Evolutionary conservation across 495 filamentous ascomycete species (phyloP), one percentile per base, ranked within the genome.

Genomic region (Neurospora africana): DNA sequence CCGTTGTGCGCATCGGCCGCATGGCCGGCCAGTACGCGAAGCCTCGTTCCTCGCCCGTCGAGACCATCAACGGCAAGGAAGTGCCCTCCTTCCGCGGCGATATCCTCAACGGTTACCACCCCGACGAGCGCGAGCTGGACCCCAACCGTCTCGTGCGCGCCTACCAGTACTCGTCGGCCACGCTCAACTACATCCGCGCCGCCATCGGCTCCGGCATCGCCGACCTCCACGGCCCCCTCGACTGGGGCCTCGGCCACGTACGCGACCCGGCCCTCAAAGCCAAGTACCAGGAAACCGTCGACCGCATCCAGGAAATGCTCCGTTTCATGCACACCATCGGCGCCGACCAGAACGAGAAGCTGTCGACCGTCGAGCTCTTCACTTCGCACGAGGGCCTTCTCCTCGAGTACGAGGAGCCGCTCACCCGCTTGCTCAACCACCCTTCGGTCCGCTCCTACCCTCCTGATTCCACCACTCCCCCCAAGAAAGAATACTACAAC

Each of bases 11-110:
- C 74, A 95, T 99, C 75, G 95, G 92, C 21, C 89, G 95, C 68
- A 97, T 98, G 90, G 95, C 95, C 21, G 95, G 95, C 5, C 95
- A 99, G 83, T 99, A 95, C 72, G 95, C 95, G 23, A 99, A 99
- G 80, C 95, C 95, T 1, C 86, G 95, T 40, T 97, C 93, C 17
- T 95, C 90, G 69, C 92, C 95, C 4, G 95, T 90, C 69, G 95
- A 99, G 83, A 85, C 86, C 3, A 81, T 97, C 71, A 82, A 96
- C 75, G 94, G 94, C 68, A 87, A 87, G 65, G 88, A 93, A 76
- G 91, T 97, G 70, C 92, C 91, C 15, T 94, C 92, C 4, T 98
- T 98, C 84, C 86, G 96, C 44, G 95, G 95, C 10, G 95, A 99
- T 78, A 98, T 97, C 74, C 86, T 99, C 71, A 99, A 99, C 78